A percentile compares a stretch with the other conserved stretches of the same genome.
Conservation (phyloP, 2,329 filamentous ascomycete species). For the Drechslera avenae region DNA sequence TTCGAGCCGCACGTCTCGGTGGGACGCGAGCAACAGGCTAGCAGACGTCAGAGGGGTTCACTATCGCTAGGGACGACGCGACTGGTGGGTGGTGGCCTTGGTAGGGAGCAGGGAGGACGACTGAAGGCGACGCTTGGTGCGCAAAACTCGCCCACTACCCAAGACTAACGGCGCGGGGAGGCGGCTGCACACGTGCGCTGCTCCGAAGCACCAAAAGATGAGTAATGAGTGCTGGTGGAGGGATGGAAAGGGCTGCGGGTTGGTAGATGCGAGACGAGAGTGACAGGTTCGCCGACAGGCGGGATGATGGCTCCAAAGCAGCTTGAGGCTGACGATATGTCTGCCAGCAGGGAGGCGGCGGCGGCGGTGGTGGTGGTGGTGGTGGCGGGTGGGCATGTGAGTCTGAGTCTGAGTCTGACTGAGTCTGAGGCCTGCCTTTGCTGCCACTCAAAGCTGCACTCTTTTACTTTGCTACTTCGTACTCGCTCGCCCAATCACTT, state of each 20-base stretch:
- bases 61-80: constrained; percentile 8
- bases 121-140: constrained; percentile 9
- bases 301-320: too few species aligned
- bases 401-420: too few species aligned
- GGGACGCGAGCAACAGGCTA: constrained; percentile 26
- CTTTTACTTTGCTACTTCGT: too few species aligned
- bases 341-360: too few species aligned
- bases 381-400: too few species aligned
- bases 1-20: constrained; percentile 28
- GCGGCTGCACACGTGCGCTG: constrained; percentile 15
- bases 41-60: constrained; percentile 15
- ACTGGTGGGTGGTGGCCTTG: constrained; percentile 3
- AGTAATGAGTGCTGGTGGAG: not conserved
- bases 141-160: constrained; percentile 9
- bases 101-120: constrained; percentile 6
- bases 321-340: too few species aligned
- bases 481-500: too few species aligned
- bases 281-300: too few species aligned
- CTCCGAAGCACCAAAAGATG: not conserved
- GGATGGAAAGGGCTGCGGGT: not conserved
- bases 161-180: constrained; percentile 18
- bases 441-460: too few species aligned
- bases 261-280: not conserved
- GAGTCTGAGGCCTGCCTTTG: too few species aligned
- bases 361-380: too few species aligned